phyloP scores from a whole-genome alignment of 2,329 filamentous ascomycete genomes.

The Plectosphaerella sp. region DNA sequence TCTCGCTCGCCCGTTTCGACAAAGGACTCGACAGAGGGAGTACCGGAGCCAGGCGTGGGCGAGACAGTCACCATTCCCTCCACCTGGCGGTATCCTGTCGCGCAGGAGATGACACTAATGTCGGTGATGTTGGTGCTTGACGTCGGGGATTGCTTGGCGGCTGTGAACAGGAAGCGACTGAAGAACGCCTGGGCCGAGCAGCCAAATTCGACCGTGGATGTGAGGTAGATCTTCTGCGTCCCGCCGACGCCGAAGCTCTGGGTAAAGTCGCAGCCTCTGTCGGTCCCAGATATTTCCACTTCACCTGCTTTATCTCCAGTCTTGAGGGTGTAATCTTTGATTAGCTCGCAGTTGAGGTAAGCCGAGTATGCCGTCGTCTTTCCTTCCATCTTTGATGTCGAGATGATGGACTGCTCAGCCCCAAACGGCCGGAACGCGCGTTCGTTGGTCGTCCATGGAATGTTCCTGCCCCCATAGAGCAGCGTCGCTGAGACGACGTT shows the following conservation, averaged over 20 bases:
- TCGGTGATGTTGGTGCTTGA: background rate
- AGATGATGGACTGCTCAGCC: background rate
- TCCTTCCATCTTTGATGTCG: background rate
- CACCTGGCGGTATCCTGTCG: background rate
- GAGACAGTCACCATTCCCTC: background rate
- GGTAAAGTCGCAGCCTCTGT: conserved; percentile 1
- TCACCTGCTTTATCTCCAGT: background rate
- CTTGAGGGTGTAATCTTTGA: background rate
- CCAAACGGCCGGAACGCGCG: conserved; percentile 1
- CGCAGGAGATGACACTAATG: conserved; percentile 5
- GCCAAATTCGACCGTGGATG: background rate
- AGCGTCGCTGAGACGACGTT: background rate
- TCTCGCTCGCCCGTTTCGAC: background rate
- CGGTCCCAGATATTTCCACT: background rate
- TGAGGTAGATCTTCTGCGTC: background rate
- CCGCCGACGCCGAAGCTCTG: background rate
- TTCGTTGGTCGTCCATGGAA: conserved; percentile 1
- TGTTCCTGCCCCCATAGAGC: background rate
- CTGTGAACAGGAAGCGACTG: conserved; percentile 3
- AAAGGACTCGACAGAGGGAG: background rate
- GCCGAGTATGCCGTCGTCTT: conserved; percentile 3
- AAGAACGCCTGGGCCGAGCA: conserved; percentile 1
- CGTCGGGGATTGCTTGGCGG: background rate
- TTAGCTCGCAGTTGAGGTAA: conserved; percentile 1
- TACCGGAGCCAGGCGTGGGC: background rate